phyloP scores from a whole-genome alignment of 2,329 filamentous ascomycete species.

The Zopfia rhizophila region DNA sequence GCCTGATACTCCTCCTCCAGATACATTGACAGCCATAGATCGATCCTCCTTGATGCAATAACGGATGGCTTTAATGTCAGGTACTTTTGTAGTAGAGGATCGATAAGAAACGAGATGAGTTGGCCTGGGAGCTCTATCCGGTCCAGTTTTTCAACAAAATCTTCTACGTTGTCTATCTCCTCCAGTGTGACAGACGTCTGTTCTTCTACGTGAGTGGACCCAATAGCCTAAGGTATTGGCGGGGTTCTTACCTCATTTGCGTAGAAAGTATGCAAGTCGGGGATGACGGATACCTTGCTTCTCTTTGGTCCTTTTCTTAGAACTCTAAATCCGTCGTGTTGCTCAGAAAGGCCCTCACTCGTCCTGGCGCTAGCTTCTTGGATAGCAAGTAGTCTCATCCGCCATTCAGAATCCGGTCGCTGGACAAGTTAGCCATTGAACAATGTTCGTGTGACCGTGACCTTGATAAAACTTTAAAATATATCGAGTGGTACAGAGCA shows the following conservation, averaged over 20 bases:
- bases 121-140: conserved; percentile 85
- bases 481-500: conserved; percentile 2
- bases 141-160: conserved; percentile 78
- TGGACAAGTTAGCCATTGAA: conserved; percentile 37
- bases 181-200: conserved; percentile 67
- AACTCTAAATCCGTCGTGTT: conserved; percentile 71
- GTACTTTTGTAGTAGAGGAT: conserved; percentile 80
- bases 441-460: conserved; percentile 11
- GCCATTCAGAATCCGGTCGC: conserved; percentile 82
- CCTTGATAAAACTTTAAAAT: not conserved
- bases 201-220: conserved; percentile 20
- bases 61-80: conserved; percentile 64
- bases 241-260: conserved; percentile 67
- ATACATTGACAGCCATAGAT: conserved; percentile 51
- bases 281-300: conserved; percentile 63
- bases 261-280: conserved; percentile 77
- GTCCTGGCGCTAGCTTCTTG: conserved; percentile 65
- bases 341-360: conserved; percentile 49
- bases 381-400: conserved; percentile 72
- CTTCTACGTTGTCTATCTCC: conserved; percentile 76
- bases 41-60: conserved; percentile 39
- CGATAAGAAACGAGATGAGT: conserved; percentile 77
- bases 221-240: not conserved
- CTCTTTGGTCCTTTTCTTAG: conserved; percentile 63
- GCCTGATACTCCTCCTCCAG: conserved; percentile 48